Conservation (phyloP, 148 eudicot species). For the Chenopodium quinoa region DNA sequence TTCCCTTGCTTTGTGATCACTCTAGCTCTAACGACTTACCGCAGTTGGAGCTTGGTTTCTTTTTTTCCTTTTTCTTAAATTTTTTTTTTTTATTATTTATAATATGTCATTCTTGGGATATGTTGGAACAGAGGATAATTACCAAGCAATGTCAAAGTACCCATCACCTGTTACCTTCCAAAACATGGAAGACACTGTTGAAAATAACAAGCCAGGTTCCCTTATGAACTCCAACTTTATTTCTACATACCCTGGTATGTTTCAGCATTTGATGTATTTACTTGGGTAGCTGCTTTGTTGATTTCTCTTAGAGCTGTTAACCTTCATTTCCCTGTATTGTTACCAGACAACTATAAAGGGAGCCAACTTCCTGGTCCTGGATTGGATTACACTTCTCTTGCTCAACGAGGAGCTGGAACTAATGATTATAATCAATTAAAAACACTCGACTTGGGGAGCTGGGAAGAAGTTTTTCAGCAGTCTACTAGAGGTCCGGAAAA, state of each 20-base stretch:
- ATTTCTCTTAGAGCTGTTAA: not conserved
- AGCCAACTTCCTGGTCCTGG: conserved; percentile 20
- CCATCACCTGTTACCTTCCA: conserved; percentile 31
- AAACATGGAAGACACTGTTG: conserved; percentile 23
- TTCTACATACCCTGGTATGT: conserved; percentile 28
- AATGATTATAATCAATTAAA: conserved; percentile 28
- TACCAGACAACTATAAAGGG: conserved; percentile 31
- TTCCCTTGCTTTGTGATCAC: not conserved
- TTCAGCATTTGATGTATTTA: conserved; percentile 1
- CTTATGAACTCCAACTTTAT: conserved; percentile 20
- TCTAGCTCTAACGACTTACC: not conserved
- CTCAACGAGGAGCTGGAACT: conserved; percentile 23
- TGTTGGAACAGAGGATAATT: conserved; percentile 37
- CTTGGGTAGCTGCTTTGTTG: not conserved
- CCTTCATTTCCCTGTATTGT: not conserved
- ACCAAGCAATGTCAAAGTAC: conserved; percentile 41
- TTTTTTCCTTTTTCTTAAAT: too few relatives aligned
- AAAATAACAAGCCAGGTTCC: conserved; percentile 25
- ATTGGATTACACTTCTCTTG: conserved; percentile 24
- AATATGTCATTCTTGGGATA: conserved; percentile 1
- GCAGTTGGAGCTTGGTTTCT: too few relatives aligned
- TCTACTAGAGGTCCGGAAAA: conserved; percentile 26
- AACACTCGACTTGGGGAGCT: conserved; percentile 39
- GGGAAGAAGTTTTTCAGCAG: conserved; percentile 49
- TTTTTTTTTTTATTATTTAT: too few relatives aligned